These are phyloP conservation scores for Parascedosporium putredinis DNA, from an alignment of 2,329 filamentous ascomycete species.

Conservation along the genomic window DNA sequence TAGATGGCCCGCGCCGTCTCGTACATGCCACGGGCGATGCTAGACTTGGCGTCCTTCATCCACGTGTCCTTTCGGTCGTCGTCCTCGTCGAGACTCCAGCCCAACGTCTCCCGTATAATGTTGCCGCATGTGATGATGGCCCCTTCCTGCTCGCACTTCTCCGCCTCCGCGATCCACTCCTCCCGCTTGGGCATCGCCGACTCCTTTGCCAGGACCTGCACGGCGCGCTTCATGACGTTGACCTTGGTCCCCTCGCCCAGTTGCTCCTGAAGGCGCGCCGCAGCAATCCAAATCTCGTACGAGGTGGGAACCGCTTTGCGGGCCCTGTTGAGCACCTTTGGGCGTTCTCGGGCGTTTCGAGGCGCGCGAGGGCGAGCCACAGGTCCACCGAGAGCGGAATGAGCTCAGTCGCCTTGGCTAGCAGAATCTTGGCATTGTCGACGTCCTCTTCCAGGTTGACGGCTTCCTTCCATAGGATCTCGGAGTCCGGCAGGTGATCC, in stretches of 20 bases:
- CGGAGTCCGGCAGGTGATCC: conserved; percentile 86
- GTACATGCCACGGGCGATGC: conserved; percentile 71
- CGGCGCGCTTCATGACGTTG: conserved; percentile 89
- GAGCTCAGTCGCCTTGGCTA: conserved; percentile 91
- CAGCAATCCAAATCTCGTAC: conserved; percentile 94
- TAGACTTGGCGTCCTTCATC: conserved; percentile 83
- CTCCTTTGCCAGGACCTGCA: conserved; percentile 79
- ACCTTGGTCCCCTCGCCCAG: conserved; percentile 66
- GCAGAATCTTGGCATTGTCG: conserved; percentile 74
- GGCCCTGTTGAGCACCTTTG: conserved; percentile 90
- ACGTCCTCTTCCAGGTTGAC: conserved; percentile 91
- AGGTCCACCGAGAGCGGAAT: conserved; percentile 89
- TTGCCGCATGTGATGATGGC: conserved; percentile 76
- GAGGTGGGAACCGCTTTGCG: conserved; percentile 89
- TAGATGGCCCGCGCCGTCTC: conserved; percentile 92
- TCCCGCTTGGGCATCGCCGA: conserved; percentile 95
- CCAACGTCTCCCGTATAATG: conserved; percentile 86
- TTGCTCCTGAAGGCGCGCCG: conserved; percentile 82
- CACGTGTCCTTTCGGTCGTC: conserved; percentile 93
- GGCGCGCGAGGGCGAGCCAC: conserved; percentile 84
- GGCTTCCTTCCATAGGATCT: conserved; percentile 94
- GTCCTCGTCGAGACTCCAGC: conserved; percentile 88
- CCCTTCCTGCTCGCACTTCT: conserved; percentile 88
- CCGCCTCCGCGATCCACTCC: conserved; percentile 92
- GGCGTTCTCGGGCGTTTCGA: conserved; percentile 84